phyloP scores from a whole-genome alignment of 352 stramenopile genomes.

The Pythium rhizo-oryzae region DNA sequence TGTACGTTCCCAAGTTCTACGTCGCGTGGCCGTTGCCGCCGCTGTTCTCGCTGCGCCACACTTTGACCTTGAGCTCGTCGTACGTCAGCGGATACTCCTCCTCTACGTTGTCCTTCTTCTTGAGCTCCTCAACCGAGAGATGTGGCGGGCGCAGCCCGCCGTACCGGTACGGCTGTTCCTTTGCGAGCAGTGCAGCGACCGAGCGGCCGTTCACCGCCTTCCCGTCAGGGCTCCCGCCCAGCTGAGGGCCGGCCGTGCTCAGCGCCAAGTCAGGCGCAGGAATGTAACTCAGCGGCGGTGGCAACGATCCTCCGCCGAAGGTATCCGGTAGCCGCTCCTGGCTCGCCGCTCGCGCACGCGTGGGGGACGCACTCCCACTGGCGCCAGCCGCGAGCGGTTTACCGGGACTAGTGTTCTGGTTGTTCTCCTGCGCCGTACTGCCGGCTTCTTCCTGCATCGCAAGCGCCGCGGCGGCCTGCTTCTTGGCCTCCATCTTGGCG shows the following conservation, averaged over 20 bases:
- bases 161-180: conserved; percentile 79
- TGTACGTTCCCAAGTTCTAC: not conserved
- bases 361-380: not conserved
- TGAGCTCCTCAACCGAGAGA: conserved; percentile 76
- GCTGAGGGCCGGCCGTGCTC: not conserved
- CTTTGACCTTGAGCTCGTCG: conserved; percentile 84
- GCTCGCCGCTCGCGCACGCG: not conserved
- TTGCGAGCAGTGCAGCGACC: conserved; percentile 46
- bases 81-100: conserved; percentile 88
- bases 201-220: conserved; percentile 26
- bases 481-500: conserved; percentile 55
- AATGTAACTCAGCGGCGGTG: conserved; percentile 29
- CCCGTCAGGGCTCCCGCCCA: conserved; percentile 3
- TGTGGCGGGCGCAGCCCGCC: conserved; percentile 59
- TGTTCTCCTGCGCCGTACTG: not conserved
- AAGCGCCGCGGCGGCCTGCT: conserved; percentile 28
- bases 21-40: conserved; percentile 5
- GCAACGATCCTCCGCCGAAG: not conserved
- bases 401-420: conserved; percentile 27
- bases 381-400: not conserved
- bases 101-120: conserved; percentile 84
- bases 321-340: not conserved
- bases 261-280: conserved; percentile 13
- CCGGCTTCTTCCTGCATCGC: not conserved
- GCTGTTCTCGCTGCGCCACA: conserved; percentile 67